Evolutionary conservation across 805 yeast genomes (phyloP), one percentile per base, ranked within the genome.

Genomic region (Yamadazyma akitaensis): DNA sequence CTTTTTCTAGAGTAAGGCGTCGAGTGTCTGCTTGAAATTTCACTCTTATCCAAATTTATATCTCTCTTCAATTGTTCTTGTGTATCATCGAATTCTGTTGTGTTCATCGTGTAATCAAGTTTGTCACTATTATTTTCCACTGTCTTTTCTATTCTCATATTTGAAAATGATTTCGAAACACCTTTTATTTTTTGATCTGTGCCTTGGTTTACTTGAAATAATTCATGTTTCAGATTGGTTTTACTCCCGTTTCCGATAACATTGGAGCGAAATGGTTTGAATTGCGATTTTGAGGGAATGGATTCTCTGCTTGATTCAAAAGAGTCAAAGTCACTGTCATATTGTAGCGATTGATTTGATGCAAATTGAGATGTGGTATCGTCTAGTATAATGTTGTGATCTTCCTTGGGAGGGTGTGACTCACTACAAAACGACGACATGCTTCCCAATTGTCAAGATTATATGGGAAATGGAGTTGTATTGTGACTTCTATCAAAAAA

Each of bases 1-100:
- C 44, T 46, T 13, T 51, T 52, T 43, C 42, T 13, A 37, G 49
- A 28, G 35, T 12, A 26, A 12, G 32, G 19, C 26, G 31, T 36
- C 2, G 51, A 33, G 13, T 44, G 13, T 40, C 41, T 43, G 39
- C 51, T 49, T 11, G 52, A 45, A 9, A 46, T 16, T 10, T 46
- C 53, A 35, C 51, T 51, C 2, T 28, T 32, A 24, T 42, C 47
- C 34, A 40, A 31, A 36, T 56, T 58, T 16, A 61, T 40, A 40
- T 60, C 63, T 19, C 49, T 46, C 31, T 56, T 62, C 31, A 61
- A 49, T 43, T 61, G 55, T 1, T 54, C 56, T n/a, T 52, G 51
- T 10, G 63, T 61, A 14, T 59, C 63, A 40, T 62, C 56, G 42
- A 49, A 53, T 11, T 39, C 48, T 9, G 54, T 44, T n/a, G 45